Conservation (phyloP, 495 filamentous ascomycete species). For the Aspergillus nanangensis region DNA sequence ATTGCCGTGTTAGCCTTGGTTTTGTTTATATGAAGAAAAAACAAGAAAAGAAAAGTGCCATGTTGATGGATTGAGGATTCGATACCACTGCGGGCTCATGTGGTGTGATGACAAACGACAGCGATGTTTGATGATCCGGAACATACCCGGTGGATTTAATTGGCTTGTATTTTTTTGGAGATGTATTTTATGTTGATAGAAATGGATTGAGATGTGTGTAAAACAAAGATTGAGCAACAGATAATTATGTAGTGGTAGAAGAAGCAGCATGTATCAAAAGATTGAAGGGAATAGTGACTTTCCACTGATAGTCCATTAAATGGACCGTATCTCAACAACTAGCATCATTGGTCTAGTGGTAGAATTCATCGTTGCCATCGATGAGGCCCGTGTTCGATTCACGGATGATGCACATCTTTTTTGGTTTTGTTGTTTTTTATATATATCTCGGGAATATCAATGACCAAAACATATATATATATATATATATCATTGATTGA, state of each 20-base stretch:
- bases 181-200: background rate
- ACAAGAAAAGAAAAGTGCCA: background rate
- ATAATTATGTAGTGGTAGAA: too few relatives aligned
- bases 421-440: conserved; percentile 15
- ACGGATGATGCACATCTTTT: conserved; percentile 52
- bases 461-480: background rate
- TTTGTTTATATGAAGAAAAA: background rate
- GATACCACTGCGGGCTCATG: conserved; percentile 30
- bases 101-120: conserved; percentile 16
- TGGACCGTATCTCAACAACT: background rate
- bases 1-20: conserved; percentile 7
- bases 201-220: background rate
- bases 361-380: conserved; percentile 59
- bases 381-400: conserved; percentile 58
- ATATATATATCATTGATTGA: conserved; percentile 12
- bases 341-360: conserved; percentile 57
- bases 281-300: too few relatives aligned
- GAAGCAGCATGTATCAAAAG: too few relatives aligned
- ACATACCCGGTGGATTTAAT: conserved; percentile 5
- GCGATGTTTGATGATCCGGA: conserved; percentile 10
- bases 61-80: conserved; percentile 6
- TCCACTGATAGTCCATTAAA: too few relatives aligned
- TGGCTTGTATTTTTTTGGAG: background rate
- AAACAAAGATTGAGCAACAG: background rate
- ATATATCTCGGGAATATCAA: background rate